Evolutionary conservation across 306 rosid genomes (phyloP).

Genomic region (Dicorynia guianensis): DNA sequence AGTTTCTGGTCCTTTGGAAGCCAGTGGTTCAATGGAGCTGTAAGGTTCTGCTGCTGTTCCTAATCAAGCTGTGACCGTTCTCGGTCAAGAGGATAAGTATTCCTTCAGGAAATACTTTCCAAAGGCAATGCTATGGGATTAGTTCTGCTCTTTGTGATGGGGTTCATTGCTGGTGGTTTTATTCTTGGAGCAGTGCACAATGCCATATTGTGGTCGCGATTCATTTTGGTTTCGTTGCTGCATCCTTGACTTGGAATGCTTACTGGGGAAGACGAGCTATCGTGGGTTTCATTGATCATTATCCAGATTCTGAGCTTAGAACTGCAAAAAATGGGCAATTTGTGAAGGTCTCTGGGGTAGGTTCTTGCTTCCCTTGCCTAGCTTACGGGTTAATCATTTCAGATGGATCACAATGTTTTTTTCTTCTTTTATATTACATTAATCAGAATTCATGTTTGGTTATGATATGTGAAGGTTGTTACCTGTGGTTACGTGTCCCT

Average conservation of each 20-base stretch:
- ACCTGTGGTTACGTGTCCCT: slow-evolving; percentile 96
- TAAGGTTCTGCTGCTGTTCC: slow-evolving; percentile 69
- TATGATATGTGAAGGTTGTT: slow-evolving; percentile 71
- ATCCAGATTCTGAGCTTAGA: slow-evolving; percentile 98
- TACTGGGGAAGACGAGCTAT: slow-evolving; percentile 91
- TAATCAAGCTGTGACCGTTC: slow-evolving; percentile 84
- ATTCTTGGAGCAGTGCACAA: slow-evolving; percentile 76
- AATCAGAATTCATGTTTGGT: slow-evolving; percentile 39
- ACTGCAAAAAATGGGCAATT: slow-evolving; percentile 95
- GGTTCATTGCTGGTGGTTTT: slow-evolving; percentile 77
- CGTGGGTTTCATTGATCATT: slow-evolving; percentile 66
- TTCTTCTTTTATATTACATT: slow-evolving; percentile 18
- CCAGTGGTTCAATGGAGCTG: slow-evolving; percentile 78
- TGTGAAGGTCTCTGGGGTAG: slow-evolving; percentile 98
- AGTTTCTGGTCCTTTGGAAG: slow-evolving; percentile 87
- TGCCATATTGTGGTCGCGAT: slow-evolving; percentile 61
- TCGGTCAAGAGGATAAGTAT: slow-evolving; percentile 73
- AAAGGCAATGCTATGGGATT: slow-evolving; percentile 65
- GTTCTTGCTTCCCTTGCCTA: slow-evolving; percentile 46
- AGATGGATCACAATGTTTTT: slow-evolving; percentile 22
- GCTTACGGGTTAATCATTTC: slow-evolving; percentile 25
- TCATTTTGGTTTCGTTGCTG: slow-evolving; percentile 77
- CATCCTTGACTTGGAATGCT: slow-evolving; percentile 89
- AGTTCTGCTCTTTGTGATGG: slow-evolving; percentile 71
- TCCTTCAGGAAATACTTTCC: slow-evolving; percentile 70